A percentile compares a stretch with the other conserved stretches of the same genome.
phyloP scores from a whole-genome alignment of 345 rosid species.

The Camelina hispida region DNA sequence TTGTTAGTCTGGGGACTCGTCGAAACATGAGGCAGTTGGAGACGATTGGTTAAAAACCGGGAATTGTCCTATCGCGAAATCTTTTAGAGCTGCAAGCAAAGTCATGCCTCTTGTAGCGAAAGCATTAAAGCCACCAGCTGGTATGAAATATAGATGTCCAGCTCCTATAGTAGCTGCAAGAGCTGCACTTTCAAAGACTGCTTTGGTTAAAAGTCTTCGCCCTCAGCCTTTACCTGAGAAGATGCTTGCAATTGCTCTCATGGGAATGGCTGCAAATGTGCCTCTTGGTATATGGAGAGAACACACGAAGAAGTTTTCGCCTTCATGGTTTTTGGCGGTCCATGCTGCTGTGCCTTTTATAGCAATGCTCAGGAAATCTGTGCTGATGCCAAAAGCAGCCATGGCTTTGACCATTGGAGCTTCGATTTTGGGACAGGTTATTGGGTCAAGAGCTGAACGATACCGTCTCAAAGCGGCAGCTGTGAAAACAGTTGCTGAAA shows the following conservation, averaged over 20 bases:
- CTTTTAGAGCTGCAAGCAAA: slow-evolving; percentile 71
- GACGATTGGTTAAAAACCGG: slow-evolving; percentile 82
- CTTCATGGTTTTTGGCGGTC: slow-evolving; percentile 81
- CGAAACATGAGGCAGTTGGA: slow-evolving; percentile 72
- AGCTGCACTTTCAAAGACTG: slow-evolving; percentile 80
- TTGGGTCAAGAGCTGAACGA: slow-evolving; percentile 91
- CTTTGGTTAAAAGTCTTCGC: slow-evolving; percentile 69
- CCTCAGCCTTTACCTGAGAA: slow-evolving; percentile 92
- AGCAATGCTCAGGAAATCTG: slow-evolving; percentile 89
- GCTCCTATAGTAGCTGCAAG: slow-evolving; percentile 83
- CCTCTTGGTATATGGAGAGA: slow-evolving; percentile 91
- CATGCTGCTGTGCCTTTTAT: slow-evolving; percentile 97
- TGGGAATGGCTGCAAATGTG: slow-evolving; percentile 89
- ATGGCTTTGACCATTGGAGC: slow-evolving; percentile 90
- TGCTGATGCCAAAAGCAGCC: slow-evolving; percentile 83
- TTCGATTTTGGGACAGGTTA: slow-evolving; percentile 81
- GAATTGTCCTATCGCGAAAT: slow-evolving; percentile 89
- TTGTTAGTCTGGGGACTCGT: slow-evolving; percentile 57
- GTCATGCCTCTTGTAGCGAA: slow-evolving; percentile 77
- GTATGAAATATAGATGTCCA: slow-evolving; percentile 73
- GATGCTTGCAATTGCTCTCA: slow-evolving; percentile 72
- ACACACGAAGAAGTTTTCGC: slow-evolving; percentile 81
- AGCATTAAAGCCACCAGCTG: slow-evolving; percentile 67
- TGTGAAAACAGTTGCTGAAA: slow-evolving; percentile 39
- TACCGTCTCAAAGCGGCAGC: slow-evolving; percentile 57